Evolutionary conservation across 2,329 filamentous ascomycete genomes (phyloP).

Genomic region (Cladosporium sp.): DNA sequence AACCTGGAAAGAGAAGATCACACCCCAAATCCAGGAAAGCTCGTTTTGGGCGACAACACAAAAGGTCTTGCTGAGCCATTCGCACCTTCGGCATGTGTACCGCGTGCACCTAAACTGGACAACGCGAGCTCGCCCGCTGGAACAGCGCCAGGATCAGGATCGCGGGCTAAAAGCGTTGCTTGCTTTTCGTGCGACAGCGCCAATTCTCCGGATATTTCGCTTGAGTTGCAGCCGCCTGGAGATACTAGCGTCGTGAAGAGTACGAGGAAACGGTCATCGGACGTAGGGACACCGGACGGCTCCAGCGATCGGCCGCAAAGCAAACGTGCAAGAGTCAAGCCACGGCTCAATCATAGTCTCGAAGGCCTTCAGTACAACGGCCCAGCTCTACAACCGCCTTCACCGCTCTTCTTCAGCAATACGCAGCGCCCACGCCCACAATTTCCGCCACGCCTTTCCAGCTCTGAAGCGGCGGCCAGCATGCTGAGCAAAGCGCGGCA

Average conservation of each 20-base stretch:
- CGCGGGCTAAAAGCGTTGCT: neutral
- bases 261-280: conserved; percentile 5
- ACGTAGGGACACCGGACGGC: conserved; percentile 5
- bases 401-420: conserved; percentile 56
- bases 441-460: conserved; percentile 57
- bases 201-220: neutral
- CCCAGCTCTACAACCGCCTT: conserved; percentile 40
- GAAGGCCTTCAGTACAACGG: conserved; percentile 27
- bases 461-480: conserved; percentile 58
- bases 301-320: neutral
- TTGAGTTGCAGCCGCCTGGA: neutral
- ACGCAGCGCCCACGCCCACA: conserved; percentile 41
- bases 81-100: conserved; percentile 7
- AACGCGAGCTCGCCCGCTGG: neutral
- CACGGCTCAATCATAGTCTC: conserved; percentile 26
- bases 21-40: neutral
- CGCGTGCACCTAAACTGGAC: neutral
- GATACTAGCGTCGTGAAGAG: neutral
- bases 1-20: neutral
- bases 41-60: neutral
- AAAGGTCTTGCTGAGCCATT: neutral
- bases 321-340: conserved; percentile 25
- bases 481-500: conserved; percentile 54
- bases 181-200: neutral
- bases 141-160: neutral